A percentile compares a stretch with the other conserved stretches of the same genome.
Evolutionary conservation across 345 rosid genomes (phyloP).

Genomic region (Pistacia integerrima): DNA sequence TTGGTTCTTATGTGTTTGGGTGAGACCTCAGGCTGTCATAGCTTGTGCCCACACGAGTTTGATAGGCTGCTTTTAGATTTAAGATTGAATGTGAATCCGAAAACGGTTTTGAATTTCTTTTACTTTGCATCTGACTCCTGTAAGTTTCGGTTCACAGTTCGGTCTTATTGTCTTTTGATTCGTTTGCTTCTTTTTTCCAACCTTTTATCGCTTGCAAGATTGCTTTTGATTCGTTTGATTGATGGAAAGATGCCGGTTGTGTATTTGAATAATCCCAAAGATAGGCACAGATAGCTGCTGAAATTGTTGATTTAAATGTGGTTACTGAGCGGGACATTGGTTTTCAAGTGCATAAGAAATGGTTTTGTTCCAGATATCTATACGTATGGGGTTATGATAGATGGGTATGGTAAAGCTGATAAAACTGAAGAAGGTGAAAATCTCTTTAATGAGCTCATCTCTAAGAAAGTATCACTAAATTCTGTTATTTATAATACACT

Average conservation of each 20-base stretch:
- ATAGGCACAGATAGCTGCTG: conserved; percentile 39
- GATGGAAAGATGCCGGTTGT: conserved; percentile 51
- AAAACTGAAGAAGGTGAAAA: conserved; percentile 64
- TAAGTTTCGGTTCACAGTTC: conserved; percentile 59
- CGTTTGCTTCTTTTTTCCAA: conserved; percentile 49
- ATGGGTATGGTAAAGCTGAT: conserved; percentile 71
- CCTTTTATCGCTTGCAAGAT: conserved; percentile 54
- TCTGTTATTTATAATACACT: conserved; percentile 59
- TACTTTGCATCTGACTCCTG: conserved; percentile 53
- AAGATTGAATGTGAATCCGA: conserved; percentile 51
- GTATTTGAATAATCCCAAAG: conserved; percentile 11
- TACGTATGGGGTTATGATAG: conserved; percentile 72
- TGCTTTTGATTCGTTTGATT: conserved; percentile 64
- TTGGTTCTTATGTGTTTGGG: neutral
- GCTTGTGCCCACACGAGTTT: conserved; percentile 56
- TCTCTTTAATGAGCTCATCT: conserved; percentile 54
- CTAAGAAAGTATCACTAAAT: conserved; percentile 47
- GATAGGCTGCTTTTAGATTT: conserved; percentile 47
- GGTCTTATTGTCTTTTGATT: conserved; percentile 67
- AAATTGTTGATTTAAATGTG: conserved; percentile 47
- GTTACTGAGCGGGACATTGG: conserved; percentile 29
- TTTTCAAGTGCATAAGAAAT: conserved; percentile 38
- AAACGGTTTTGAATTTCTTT: conserved; percentile 65
- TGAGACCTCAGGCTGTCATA: conserved; percentile 11
- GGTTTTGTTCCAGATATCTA: conserved; percentile 53